A percentile compares a stretch with the other conserved stretches of the same genome.
Evolutionary conservation across 2,329 filamentous ascomycete genomes (phyloP).

Genomic region (Penicillium paneum): DNA sequence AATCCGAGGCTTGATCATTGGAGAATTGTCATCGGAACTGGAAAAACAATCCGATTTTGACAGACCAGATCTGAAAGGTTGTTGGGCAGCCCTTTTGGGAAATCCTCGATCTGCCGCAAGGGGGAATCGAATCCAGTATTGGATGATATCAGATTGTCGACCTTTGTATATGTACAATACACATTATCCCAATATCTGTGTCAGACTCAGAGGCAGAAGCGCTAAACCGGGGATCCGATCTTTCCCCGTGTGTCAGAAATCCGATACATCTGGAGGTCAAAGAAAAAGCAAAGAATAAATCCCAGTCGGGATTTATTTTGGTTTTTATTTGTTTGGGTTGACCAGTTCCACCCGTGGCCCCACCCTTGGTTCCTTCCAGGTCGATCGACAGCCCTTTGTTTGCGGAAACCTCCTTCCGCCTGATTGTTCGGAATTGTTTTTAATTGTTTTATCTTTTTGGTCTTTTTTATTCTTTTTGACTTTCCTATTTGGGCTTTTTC

Average conservation of each 20-base stretch:
- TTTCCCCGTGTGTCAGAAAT: conserved; percentile 1
- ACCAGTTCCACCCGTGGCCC: background rate
- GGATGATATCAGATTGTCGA: background rate
- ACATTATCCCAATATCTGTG: background rate
- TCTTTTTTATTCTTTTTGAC: conserved; percentile 1
- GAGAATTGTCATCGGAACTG: background rate
- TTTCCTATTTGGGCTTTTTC: background rate
- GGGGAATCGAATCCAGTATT: background rate
- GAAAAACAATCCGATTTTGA: conserved; percentile 12
- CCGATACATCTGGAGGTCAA: background rate
- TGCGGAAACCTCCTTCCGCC: conserved; percentile 6
- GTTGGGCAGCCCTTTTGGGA: conserved; percentile 9
- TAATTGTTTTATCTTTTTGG: background rate
- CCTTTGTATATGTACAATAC: background rate
- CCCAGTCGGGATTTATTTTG: background rate
- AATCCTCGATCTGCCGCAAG: conserved; percentile 5
- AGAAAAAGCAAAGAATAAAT: background rate
- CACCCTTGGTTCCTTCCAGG: background rate
- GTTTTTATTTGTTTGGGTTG: conserved; percentile 3
- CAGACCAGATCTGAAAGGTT: background rate
- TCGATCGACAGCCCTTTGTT: conserved; percentile 1
- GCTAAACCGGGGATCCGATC: background rate
- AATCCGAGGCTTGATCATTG: conserved; percentile 2
- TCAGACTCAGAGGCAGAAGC: background rate
- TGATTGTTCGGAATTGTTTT: conserved; percentile 5